Base-by-base conservation (phyloP, 108 stramenopile genomes). In the Nitzschia sp. region DNA sequence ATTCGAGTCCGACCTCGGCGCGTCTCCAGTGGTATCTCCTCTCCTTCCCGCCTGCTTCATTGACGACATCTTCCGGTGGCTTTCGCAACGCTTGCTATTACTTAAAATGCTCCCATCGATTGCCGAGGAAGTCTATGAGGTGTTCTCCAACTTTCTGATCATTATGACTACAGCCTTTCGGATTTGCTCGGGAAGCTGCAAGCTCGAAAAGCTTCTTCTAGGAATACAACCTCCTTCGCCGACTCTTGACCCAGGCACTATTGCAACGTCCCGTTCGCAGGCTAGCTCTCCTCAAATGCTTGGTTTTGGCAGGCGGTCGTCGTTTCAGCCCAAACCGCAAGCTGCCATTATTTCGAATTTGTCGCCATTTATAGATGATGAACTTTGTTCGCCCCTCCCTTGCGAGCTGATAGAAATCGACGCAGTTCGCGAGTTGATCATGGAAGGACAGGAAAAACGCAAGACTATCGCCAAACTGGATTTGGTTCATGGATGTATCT, bases 91-190 rank as follows among this genome's bases (percentile, higher is more conserved):
- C 11, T 64, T 90, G 15, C 27, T 77, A 11, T 64, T 85, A 8
- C 66, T 85, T n/a, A 57, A 79, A 0, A 82, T 68, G 45, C 64
- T 94, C 34, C 93, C 93, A 13, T 42, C 76, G 25, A 56, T 90
- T 46, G 66, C 76, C 9, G 72, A 48, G 18, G 90, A 89, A 42
- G 76, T 80, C 23, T 30, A 55, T 17, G 59, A 57, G 21, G 88
- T 82, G 13, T 46, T 91, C 8, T 59, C 46, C 31, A 90, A 84
- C 42, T 54, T 91, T 0, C 86, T 91, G 79, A 82, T 94, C 28
- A 91, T 87, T 60, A 51, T 88, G 64, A 86, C 89, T 4, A 91
- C 93, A 3, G 88, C 89, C 8, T 86, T 94, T 55, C 88, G 93
- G 3, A 53, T 94, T 31, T 94, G 90, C 68, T 46, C 66, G 4